Evolutionary conservation across 768 basidiomycete genomes (phyloP).

Genomic region (Agaricus blazei): DNA sequence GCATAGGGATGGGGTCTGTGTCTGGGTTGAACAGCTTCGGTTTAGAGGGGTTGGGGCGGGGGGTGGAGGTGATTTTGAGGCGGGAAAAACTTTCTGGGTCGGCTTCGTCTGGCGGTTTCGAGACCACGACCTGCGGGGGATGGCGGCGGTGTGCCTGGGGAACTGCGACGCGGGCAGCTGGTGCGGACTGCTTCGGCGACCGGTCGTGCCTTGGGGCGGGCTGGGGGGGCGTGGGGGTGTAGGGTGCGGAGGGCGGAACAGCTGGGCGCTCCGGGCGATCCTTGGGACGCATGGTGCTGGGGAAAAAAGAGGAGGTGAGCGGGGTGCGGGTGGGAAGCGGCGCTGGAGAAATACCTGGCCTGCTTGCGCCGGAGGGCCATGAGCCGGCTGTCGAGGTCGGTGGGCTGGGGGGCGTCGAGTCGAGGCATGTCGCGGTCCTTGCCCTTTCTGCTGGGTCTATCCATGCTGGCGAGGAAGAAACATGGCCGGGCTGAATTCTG

Average conservation of each 20-base stretch:
- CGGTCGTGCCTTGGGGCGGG: conserved; percentile 21
- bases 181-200: conserved; percentile 21
- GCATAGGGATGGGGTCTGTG: conserved; percentile 58
- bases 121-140: conserved; percentile 28
- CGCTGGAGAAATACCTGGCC: conserved; percentile 40
- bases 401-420: conserved; percentile 29
- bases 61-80: conserved; percentile 58
- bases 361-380: conserved; percentile 62
- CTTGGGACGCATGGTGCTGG: conserved; percentile 39
- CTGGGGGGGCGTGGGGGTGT: conserved; percentile 14
- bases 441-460: conserved; percentile 28
- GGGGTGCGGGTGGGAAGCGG: conserved; percentile 6
- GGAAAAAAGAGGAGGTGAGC: neutral
- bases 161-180: conserved; percentile 21
- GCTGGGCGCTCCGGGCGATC: conserved; percentile 31
- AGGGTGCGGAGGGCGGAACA: conserved; percentile 21
- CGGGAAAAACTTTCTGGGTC: conserved; percentile 74
- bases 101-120: conserved; percentile 38
- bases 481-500: conserved; percentile 7
- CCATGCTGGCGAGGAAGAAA: conserved; percentile 15
- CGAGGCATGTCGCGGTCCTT: conserved; percentile 36
- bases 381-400: conserved; percentile 53
- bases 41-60: conserved; percentile 27
- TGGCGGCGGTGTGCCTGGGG: conserved; percentile 29
- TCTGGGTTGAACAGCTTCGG: conserved; percentile 70